Percentiles rank a stretch among this genome's conserved stretches.
These are phyloP conservation scores for Cavenderia fasciculata DNA, from an alignment of 78 protist species.

Conservation along the genomic window DNA sequence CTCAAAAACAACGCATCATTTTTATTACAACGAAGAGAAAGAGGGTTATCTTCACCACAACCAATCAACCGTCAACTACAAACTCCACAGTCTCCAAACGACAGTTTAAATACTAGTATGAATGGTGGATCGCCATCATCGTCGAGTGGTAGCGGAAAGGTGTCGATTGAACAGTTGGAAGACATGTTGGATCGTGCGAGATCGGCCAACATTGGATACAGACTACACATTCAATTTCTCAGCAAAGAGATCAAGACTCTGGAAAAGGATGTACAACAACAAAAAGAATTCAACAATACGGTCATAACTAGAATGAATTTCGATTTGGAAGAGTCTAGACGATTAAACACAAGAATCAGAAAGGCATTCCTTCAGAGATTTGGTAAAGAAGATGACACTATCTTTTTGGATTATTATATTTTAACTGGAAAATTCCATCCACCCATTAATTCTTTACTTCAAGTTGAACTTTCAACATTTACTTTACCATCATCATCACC, in stretches of 20 bases:
- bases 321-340: conserved; percentile 48
- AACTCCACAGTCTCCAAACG: too few relatives aligned
- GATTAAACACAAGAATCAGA: conserved; percentile 25
- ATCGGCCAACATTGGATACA: conserved; percentile 52
- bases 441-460: not conserved
- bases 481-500: not conserved
- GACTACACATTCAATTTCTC: conserved; percentile 48
- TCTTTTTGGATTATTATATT: conserved; percentile 59
- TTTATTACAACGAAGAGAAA: not conserved
- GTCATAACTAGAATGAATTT: conserved; percentile 13
- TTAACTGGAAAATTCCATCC: conserved; percentile 23
- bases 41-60: conserved; percentile 14
- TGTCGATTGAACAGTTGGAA: conserved; percentile 25
- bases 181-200: conserved; percentile 71
- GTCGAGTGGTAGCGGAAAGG: too few relatives aligned
- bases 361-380: conserved; percentile 56
- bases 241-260: conserved; percentile 26
- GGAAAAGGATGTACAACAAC: conserved; percentile 48
- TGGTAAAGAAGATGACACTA: conserved; percentile 56
- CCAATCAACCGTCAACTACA: not conserved
- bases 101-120: too few relatives aligned
- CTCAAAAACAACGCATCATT: not conserved
- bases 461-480: not conserved
- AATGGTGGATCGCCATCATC: too few relatives aligned
- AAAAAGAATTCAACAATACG: conserved; percentile 9